Conservation (phyloP, 2,329 filamentous ascomycete species). For the Paecilomyces niveus region DNA sequence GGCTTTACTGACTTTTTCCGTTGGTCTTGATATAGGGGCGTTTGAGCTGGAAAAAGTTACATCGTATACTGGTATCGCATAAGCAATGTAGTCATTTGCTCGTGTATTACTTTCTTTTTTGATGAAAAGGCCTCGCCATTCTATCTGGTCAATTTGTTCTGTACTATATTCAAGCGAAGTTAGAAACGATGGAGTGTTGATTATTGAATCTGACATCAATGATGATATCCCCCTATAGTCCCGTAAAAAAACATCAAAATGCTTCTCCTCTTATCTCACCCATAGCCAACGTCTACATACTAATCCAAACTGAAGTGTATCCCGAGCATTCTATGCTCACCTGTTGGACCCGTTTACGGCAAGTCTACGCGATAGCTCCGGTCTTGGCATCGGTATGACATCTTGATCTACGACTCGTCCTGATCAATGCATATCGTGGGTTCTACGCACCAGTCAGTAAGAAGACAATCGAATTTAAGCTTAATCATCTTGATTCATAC, state of each 20-base stretch:
- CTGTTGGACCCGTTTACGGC: background rate
- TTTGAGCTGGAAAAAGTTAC: background rate
- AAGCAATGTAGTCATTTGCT: background rate
- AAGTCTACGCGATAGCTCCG: background rate
- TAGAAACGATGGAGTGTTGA: too few relatives aligned
- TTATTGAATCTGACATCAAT: too few relatives aligned
- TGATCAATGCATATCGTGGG: background rate
- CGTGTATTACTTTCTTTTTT: too few relatives aligned
- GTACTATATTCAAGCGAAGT: too few relatives aligned
- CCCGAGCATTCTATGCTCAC: background rate
- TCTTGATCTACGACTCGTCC: background rate
- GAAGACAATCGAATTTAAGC: background rate
- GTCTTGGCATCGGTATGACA: background rate
- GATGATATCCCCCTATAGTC: too few relatives aligned
- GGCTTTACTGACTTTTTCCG: background rate
- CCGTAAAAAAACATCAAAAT: too few relatives aligned
- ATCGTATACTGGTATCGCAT: background rate
- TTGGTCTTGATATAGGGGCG: background rate
- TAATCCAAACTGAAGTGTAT: background rate
- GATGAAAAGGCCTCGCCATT: too few relatives aligned
- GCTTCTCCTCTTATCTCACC: too few relatives aligned
- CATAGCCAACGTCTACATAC: too few relatives aligned
- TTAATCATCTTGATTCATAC: background rate
- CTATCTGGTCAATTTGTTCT: too few relatives aligned
- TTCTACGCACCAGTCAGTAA: background rate